Percentiles rank a stretch among this genome's conserved stretches.
These are phyloP conservation scores for Phaseolus coccineus DNA, from an alignment of 331 rosid species.

Conservation along the genomic window DNA sequence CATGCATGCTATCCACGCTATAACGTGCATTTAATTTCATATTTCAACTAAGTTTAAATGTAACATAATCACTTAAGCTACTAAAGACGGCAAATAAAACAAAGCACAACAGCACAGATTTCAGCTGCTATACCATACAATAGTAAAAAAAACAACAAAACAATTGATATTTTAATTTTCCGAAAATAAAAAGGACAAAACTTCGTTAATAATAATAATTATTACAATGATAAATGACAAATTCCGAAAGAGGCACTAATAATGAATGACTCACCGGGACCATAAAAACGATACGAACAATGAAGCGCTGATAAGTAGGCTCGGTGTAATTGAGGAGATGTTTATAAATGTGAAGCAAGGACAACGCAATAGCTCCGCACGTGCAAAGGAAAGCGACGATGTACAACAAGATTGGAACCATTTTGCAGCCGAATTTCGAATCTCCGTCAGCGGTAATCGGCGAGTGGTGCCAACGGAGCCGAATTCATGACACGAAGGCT, in stretches of 20 bases:
- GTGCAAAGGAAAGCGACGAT: conserved; percentile 79
- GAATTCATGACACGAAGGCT: background rate
- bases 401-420: conserved; percentile 68
- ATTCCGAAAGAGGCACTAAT: background rate
- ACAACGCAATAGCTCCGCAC: conserved; percentile 72
- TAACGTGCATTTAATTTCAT: conserved; percentile 3
- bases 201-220: too few species aligned
- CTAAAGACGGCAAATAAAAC: conserved; percentile 30
- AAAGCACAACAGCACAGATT: background rate
- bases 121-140: background rate
- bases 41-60: background rate
- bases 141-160: background rate
- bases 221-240: background rate
- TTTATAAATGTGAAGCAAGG: conserved; percentile 71
- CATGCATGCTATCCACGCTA: background rate
- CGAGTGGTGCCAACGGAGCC: conserved; percentile 22
- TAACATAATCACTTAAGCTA: background rate
- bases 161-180: background rate
- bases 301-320: conserved; percentile 84
- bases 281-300: conserved; percentile 88
- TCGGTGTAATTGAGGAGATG: conserved; percentile 89
- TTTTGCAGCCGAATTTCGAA: conserved; percentile 26
- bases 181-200: background rate
- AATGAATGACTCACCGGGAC: conserved; percentile 68
- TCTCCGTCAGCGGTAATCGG: background rate